Base-by-base conservation (phyloP, 352 stramenopile genomes). In the Phytophthora hibernalis region DNA sequence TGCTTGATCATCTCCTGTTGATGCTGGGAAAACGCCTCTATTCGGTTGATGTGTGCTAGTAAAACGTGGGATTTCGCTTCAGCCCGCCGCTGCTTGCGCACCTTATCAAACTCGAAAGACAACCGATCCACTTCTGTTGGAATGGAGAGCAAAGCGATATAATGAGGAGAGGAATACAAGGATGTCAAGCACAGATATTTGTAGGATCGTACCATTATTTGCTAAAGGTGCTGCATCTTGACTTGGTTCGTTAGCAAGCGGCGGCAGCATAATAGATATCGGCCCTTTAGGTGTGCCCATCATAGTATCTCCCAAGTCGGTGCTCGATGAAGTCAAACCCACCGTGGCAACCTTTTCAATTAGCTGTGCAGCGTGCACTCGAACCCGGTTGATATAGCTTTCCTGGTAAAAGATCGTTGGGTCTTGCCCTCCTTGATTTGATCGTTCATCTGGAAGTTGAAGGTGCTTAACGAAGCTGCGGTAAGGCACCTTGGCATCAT, bases 51-150 rank as follows among this genome's bases (percentile, higher is more conserved):
- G 61, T 90, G 82, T 5, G 70, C 61, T 18, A 87, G 54, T 22
- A 90, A 56, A 13, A 77, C 65, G 0, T 57, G 48, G 21, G 73
- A 63, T 35, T 85, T 89, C 15, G 71, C 71, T 35, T 73, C 57
- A 10, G 61, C 70, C 37, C 79, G 72, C 44, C 38, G 49, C n/a
- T 75, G 57, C n/a, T 76, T 74, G 1, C 79, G 70, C 10, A 56
- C 42, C 47, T 87, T 88, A 57, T 90, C 79, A 18, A 79, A 68
- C 45, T 86, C 75, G 18, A 79, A 89, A 10, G 73, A 84, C 5
- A 87, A 30, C 3, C 61, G 70, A 47, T 90, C 75, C 10, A 61
- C 28, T 1, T 61, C 62, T 64, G 35, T 28, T 40, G 33, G 33
- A n/a, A 48, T 21, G 35, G 16, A 28, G n/a, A n/a, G n/a, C n/a